Evolutionary conservation across 73 alveolate species (phyloP).

Genomic region (Stentor coeruleus): DNA sequence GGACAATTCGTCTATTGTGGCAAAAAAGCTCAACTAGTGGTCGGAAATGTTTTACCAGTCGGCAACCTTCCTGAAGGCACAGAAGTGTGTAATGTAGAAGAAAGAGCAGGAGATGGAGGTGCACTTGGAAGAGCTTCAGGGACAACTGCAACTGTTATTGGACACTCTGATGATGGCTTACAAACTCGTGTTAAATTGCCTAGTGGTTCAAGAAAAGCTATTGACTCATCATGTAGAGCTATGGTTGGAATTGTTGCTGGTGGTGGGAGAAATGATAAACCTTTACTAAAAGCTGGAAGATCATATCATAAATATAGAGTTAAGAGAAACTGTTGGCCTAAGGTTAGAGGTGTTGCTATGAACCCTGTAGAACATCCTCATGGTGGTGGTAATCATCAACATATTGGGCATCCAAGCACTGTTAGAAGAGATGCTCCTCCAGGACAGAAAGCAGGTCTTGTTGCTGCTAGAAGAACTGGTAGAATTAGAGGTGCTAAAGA

Average conservation of each 20-base stretch:
- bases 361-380: constrained; percentile 99
- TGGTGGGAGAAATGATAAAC: constrained; percentile 97
- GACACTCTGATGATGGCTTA: constrained; percentile 85
- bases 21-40: constrained; percentile 80
- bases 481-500: constrained; percentile 81
- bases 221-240: constrained; percentile 79
- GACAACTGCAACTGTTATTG: constrained; percentile 82
- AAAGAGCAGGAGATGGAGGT: constrained; percentile 91
- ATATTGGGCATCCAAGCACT: constrained; percentile 95
- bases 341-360: constrained; percentile 95
- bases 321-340: constrained; percentile 91
- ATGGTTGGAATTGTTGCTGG: constrained; percentile 96
- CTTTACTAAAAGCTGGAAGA: constrained; percentile 91
- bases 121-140: constrained; percentile 89
- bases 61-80: constrained; percentile 94
- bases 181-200: constrained; percentile 83
- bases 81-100: constrained; percentile 83
- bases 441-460: constrained; percentile 85
- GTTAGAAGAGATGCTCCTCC: constrained; percentile 86
- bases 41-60: constrained; percentile 94
- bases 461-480: constrained; percentile 67
- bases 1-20: constrained; percentile 95
- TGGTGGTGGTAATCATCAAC: constrained; percentile 99
- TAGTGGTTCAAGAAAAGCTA: constrained; percentile 85
- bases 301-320: constrained; percentile 86